A percentile compares a stretch with the other conserved stretches of the same genome.
Conservation (phyloP, 257 asterid genomes). For the Voacanga thouarsii region DNA sequence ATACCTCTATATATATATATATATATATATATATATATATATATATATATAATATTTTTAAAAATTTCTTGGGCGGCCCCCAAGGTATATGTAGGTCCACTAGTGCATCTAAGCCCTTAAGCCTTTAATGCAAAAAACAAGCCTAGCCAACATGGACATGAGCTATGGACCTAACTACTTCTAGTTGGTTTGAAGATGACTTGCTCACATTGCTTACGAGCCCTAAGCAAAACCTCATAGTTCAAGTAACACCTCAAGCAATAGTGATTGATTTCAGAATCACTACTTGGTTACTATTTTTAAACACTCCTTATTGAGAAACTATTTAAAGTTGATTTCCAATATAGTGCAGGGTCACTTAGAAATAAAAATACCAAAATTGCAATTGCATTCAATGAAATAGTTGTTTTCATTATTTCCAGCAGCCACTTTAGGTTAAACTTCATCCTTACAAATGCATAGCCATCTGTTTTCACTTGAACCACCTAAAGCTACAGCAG, state of each 20-base stretch:
- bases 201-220: not conserved
- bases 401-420: constrained; percentile 49
- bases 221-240: not conserved
- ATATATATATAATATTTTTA: too few species aligned
- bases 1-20: too few species aligned
- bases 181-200: not conserved
- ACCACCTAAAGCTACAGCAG: constrained; percentile 43
- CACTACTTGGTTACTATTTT: not conserved
- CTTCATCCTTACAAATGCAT: constrained; percentile 59
- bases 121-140: not conserved
- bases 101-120: too few species aligned
- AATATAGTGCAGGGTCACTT: constrained; percentile 1
- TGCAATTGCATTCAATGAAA: constrained; percentile 72
- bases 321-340: not conserved
- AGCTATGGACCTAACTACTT: not conserved
- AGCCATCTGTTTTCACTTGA: constrained; percentile 55
- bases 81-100: too few species aligned
- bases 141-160: not conserved
- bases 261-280: not conserved
- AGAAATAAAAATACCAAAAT: constrained; percentile 52
- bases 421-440: constrained; percentile 57
- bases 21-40: too few species aligned
- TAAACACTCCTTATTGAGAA: not conserved
- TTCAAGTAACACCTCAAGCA: not conserved
- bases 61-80: too few species aligned